Base-by-base conservation (phyloP, 1,284 basidiomycete genomes). In the Earliella scabrosa region DNA sequence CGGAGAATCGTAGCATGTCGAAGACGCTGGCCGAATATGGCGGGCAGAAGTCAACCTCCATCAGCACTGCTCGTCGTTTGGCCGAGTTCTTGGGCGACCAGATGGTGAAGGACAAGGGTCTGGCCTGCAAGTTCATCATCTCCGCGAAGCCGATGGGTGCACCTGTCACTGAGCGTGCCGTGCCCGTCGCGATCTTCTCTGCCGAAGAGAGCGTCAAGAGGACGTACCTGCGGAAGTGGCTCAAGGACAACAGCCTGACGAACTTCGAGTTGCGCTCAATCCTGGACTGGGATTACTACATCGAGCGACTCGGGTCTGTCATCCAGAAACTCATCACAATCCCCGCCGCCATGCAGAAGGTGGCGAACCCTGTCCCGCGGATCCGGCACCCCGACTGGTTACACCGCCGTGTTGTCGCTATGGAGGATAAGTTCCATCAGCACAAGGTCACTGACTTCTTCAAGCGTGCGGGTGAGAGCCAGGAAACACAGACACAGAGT, bases 301-400 rank as follows among this genome's bases (percentile, higher is more conserved):
- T 98, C 67, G 97, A 99, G 69, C 91, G 97, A 23, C 78, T 99
- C 32, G 97, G 97, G 9, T 97, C 95, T 1, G 97, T 99, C 63
- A 96, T 99, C 58, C 97, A 99, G 76, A 99, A 99, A 71, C 81
- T 99, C 52, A 99, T 99, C 74, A 99, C 97, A 3, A 99, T 99
- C 66, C 97, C 97, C 8, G 97, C 97, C 4, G 97, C 97, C 0
- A 92, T 99, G 86, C 97, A 99, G 73, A 96, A 96, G 68, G 93
- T 99, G 35, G 75, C 91, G 10, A 99, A 99, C 69, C 97, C 97
- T 0, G 97, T 99, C 1, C 94, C 97, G 13, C 87, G 97, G 20
- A 91, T 99, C 58, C 87, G 89, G 13, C 97, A 99, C 75, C 97
- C 97, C 0, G 97, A 99, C 71, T 99, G 97, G 97, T 80, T 99